Conservation (phyloP, 2,329 filamentous ascomycete species). For the Nannizzia gypsea region DNA sequence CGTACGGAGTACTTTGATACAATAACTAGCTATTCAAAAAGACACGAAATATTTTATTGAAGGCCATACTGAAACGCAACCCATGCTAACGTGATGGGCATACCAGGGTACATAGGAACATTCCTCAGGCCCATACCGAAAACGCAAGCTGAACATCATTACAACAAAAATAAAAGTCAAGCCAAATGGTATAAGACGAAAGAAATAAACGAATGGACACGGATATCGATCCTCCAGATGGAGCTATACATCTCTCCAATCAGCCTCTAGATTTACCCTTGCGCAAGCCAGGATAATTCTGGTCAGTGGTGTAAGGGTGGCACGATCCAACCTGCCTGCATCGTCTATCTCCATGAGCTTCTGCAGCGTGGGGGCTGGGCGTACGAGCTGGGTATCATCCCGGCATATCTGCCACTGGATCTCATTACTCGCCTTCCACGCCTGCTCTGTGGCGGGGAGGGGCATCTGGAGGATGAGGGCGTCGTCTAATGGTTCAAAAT, state of each 20-base stretch:
- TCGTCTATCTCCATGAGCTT: not conserved
- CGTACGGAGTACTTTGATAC: no score
- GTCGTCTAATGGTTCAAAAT: constrained; percentile 4
- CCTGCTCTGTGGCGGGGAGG: not conserved
- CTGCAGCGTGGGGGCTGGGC: not conserved
- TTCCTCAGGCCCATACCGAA: not conserved
- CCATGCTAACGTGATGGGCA: not conserved
- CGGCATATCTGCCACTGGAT: not conserved
- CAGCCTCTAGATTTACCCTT: not conserved
- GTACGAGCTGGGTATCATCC: not conserved
- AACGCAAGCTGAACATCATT: not conserved
- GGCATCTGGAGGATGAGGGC: constrained; percentile 1
- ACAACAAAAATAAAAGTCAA: not conserved
- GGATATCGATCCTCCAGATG: not conserved
- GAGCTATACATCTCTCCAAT: not conserved
- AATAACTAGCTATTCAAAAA: not conserved
- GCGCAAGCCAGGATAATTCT: constrained; percentile 3
- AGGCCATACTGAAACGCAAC: not conserved
- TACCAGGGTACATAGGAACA: not conserved
- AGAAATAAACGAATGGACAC: not conserved
- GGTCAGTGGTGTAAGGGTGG: constrained; percentile 5
- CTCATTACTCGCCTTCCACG: not conserved
- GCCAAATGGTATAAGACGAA: not conserved
- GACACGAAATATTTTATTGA: not conserved
- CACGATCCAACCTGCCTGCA: not conserved